A percentile compares a stretch with the other conserved stretches of the same genome.
Conservation (phyloP, 2,329 filamentous ascomycete genomes). For the Rhytidhysteron rufulum region DNA sequence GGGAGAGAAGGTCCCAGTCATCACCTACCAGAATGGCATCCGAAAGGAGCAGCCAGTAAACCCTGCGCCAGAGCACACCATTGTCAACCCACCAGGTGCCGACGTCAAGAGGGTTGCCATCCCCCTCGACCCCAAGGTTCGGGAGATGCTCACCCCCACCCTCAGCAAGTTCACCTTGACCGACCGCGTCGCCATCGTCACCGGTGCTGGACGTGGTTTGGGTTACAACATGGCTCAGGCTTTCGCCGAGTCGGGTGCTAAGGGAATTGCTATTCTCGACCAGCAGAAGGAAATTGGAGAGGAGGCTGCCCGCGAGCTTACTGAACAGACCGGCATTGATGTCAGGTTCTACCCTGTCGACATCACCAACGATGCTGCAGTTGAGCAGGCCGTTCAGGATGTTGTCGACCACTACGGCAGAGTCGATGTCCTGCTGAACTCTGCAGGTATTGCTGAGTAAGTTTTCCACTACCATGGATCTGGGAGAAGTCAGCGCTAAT, state of each 20-base stretch:
- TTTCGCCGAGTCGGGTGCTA: constrained; percentile 70
- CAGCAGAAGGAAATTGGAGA: constrained; percentile 73
- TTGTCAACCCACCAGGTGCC: constrained; percentile 23
- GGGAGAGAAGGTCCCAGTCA: neutral
- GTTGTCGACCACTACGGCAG: constrained; percentile 45
- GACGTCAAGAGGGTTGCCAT: constrained; percentile 27
- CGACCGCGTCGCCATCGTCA: constrained; percentile 68
- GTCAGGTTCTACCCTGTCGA: constrained; percentile 77
- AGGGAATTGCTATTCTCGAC: constrained; percentile 71
- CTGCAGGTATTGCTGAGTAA: constrained; percentile 66
- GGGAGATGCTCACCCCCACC: constrained; percentile 58
- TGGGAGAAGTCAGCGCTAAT: constrained; percentile 14
- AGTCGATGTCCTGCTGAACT: constrained; percentile 58
- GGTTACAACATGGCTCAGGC: constrained; percentile 78
- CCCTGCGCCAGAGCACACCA: neutral
- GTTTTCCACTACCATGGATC: no score
- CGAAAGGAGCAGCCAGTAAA: neutral
- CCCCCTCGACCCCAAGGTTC: constrained; percentile 38
- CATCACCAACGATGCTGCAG: constrained; percentile 65
- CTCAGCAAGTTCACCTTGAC: constrained; percentile 66
- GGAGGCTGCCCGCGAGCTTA: constrained; percentile 64
- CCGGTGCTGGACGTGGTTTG: constrained; percentile 71
- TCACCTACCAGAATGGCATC: constrained; percentile 17
- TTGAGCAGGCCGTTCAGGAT: constrained; percentile 51
- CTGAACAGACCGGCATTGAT: constrained; percentile 67